A percentile compares a stretch with the other conserved stretches of the same genome.
phyloP scores from a whole-genome alignment of 2,329 filamentous ascomycete species.

The Aotearoamyces nothofagi region DNA sequence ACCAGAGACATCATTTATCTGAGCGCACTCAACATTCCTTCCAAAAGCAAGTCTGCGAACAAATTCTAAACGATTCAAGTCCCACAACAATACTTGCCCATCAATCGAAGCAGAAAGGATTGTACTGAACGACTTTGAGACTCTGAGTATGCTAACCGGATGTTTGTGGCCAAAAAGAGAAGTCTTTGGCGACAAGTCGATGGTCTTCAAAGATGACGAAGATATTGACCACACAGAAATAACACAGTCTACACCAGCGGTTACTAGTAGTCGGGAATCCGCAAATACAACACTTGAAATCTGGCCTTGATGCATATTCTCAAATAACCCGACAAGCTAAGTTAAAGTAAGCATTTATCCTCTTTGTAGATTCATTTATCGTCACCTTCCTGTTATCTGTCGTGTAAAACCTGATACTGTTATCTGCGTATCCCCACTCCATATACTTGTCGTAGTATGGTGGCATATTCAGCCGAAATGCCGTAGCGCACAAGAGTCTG shows the following conservation, averaged over 20 bases:
- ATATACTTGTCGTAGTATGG: slow-evolving; percentile 80
- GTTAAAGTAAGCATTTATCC: too few relatives aligned
- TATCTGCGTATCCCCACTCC: slow-evolving; percentile 93
- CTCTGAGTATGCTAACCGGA: slow-evolving; percentile 66
- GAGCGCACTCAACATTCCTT: slow-evolving; percentile 53
- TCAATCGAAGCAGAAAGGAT: slow-evolving; percentile 73
- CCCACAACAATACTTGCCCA: slow-evolving; percentile 80
- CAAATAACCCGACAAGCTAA: slow-evolving; percentile 70
- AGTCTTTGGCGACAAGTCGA: slow-evolving; percentile 65
- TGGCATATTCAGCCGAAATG: slow-evolving; percentile 75
- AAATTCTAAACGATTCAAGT: slow-evolving; percentile 80
- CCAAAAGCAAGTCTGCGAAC: slow-evolving; percentile 55
- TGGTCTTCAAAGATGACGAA: slow-evolving; percentile 45
- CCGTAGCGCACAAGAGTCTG: slow-evolving; percentile 66
- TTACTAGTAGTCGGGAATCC: slow-evolving; percentile 81
- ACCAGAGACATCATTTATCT: slow-evolving; percentile 81
- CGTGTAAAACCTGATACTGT: slow-evolving; percentile 80
- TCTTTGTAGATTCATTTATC: too few relatives aligned
- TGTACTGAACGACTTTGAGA: slow-evolving; percentile 77
- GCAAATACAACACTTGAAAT: slow-evolving; percentile 73
- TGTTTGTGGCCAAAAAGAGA: slow-evolving; percentile 84
- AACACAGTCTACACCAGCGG: slow-evolving; percentile 83
- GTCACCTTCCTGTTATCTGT: slow-evolving; percentile 60
- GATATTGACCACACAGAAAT: slow-evolving; percentile 69
- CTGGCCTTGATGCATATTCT: slow-evolving; percentile 86